Evolutionary conservation across 1,139 yeast species (phyloP).

Genomic region (Pichia sp.): DNA sequence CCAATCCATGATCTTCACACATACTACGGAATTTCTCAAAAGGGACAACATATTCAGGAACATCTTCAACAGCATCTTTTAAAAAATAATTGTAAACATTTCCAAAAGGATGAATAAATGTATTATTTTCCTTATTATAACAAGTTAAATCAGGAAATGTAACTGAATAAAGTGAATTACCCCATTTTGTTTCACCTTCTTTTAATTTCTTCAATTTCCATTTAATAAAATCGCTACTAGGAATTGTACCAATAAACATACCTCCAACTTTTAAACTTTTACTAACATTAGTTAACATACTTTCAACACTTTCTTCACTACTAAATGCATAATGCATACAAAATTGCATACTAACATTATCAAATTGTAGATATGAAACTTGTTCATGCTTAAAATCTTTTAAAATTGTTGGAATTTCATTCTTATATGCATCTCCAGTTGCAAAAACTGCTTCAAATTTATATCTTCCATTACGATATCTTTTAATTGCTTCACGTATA

Average conservation of each 20-base stretch:
- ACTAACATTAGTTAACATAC: conserved; percentile 67
- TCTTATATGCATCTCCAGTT: conserved; percentile 87
- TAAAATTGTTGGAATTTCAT: conserved; percentile 63
- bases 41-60: conserved; percentile 97
- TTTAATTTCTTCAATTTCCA: conserved; percentile 49
- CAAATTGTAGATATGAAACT: conserved; percentile 63
- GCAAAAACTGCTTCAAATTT: conserved; percentile 74
- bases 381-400: conserved; percentile 48
- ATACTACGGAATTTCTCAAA: conserved; percentile 78
- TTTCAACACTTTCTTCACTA: conserved; percentile 71
- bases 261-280: conserved; percentile 78
- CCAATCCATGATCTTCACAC: conserved; percentile 79
- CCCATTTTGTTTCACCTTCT: conserved; percentile 61
- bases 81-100: conserved; percentile 75
- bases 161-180: conserved; percentile 76
- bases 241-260: conserved; percentile 85
- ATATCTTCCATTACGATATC: conserved; percentile 53
- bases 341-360: conserved; percentile 83
- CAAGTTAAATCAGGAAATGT: conserved; percentile 50
- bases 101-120: conserved; percentile 74
- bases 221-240: conserved; percentile 79
- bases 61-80: conserved; percentile 92
- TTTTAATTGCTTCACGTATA: conserved; percentile 71
- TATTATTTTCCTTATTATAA: conserved; percentile 56
- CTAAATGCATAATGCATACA: conserved; percentile 94